Evolutionary conservation across 2,329 filamentous ascomycete species (phyloP).

Genomic region (Teratosphaeria epicoccoides): DNA sequence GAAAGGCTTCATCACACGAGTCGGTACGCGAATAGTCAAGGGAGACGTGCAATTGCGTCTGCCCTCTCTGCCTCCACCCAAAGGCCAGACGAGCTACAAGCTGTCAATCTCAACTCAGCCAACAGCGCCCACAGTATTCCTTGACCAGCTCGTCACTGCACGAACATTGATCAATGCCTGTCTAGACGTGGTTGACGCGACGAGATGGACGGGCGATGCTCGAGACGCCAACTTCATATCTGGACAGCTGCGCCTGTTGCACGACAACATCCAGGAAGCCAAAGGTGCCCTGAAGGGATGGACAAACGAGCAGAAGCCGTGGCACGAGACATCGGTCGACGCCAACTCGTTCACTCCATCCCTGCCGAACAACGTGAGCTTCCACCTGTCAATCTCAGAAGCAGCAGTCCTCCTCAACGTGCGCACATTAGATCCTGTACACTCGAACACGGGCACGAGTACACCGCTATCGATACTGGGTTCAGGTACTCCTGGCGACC

Average conservation of each 20-base stretch:
- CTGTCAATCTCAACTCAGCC: constrained; percentile 43
- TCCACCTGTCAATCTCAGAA: constrained; percentile 52
- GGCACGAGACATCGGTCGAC: constrained; percentile 46
- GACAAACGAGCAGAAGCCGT: constrained; percentile 38
- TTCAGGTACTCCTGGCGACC: background rate
- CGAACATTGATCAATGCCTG: constrained; percentile 71
- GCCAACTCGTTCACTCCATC: constrained; percentile 52
- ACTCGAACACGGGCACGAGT: constrained; percentile 23
- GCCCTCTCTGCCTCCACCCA: constrained; percentile 50
- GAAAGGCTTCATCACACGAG: constrained; percentile 83
- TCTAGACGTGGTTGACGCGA: constrained; percentile 72
- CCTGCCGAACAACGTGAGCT: constrained; percentile 57
- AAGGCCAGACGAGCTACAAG: constrained; percentile 41
- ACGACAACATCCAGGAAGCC: constrained; percentile 53
- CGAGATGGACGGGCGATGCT: constrained; percentile 60
- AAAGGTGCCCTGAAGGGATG: constrained; percentile 47
- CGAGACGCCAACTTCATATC: constrained; percentile 47
- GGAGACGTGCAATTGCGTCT: constrained; percentile 72
- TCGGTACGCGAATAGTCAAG: constrained; percentile 84
- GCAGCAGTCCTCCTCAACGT: constrained; percentile 50
- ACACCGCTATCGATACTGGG: constrained; percentile 19
- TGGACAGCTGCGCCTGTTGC: constrained; percentile 47
- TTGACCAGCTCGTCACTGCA: constrained; percentile 61
- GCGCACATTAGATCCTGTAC: constrained; percentile 53
- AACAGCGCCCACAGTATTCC: constrained; percentile 46